These are phyloP conservation scores for Pyrenochaeta sp. DNA, from an alignment of 2,329 filamentous ascomycete species.

Conservation along the genomic window DNA sequence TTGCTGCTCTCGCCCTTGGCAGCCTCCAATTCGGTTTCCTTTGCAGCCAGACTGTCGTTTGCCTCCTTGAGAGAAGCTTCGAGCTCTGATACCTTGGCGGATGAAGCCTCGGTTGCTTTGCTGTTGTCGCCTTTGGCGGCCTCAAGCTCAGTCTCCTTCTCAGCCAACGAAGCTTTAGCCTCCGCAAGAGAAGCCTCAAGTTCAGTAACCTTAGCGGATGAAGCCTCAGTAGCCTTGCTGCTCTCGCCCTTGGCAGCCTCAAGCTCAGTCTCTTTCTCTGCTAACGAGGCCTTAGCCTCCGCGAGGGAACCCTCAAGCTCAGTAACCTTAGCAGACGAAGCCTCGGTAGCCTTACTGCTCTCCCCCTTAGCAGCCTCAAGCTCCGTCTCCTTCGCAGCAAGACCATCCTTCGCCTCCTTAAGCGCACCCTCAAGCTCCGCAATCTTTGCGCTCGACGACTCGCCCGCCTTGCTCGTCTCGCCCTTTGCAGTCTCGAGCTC, in stretches of 20 bases:
- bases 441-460: constrained; percentile 19
- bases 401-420: no score
- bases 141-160: constrained; percentile 24
- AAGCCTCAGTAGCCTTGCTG: constrained; percentile 16
- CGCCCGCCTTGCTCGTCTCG: no score
- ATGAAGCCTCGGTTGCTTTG: constrained; percentile 27
- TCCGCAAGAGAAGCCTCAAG: no score
- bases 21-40: constrained; percentile 30
- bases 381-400: no score
- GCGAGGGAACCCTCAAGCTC: constrained; percentile 34
- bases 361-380: no score
- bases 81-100: constrained; percentile 33
- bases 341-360: no score
- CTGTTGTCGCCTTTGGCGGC: constrained; percentile 19
- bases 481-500: constrained; percentile 13
- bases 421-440: no score
- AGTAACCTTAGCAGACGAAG: no score
- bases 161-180: constrained; percentile 13
- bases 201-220: constrained; percentile 14
- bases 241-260: constrained; percentile 24
- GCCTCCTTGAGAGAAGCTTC: constrained; percentile 27
- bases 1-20: constrained; percentile 27
- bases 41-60: constrained; percentile 23
- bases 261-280: constrained; percentile 25
- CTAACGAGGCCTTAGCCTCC: constrained; percentile 27